A percentile compares a stretch with the other conserved stretches of the same genome.
phyloP scores from a whole-genome alignment of 371 early-diverging fungal genomes.

The Nematocida displodere region DNA sequence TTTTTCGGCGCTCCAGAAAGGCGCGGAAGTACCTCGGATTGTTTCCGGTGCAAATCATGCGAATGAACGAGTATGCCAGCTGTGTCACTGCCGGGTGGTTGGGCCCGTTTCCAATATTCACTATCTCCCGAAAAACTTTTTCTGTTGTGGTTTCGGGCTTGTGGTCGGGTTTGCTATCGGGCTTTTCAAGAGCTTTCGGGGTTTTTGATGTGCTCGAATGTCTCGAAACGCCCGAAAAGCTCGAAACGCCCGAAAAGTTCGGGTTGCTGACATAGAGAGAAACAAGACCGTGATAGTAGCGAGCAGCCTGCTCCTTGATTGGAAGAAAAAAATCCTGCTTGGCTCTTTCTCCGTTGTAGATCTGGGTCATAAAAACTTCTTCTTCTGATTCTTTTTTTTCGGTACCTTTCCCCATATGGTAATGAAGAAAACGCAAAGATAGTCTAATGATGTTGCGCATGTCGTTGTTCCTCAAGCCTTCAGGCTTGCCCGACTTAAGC shows the following conservation, averaged over 20 bases:
- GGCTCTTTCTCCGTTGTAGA: neutral
- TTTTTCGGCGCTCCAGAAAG: slow-evolving; percentile 26
- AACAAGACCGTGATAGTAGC: slow-evolving; percentile 10
- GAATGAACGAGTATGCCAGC: slow-evolving; percentile 6
- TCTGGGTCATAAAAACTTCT: neutral
- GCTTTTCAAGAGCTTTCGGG: too few species aligned
- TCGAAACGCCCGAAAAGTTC: too few species aligned
- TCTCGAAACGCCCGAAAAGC: too few species aligned
- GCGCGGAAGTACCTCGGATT: slow-evolving; percentile 17
- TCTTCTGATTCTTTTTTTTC: neutral
- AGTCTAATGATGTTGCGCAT: slow-evolving; percentile 11
- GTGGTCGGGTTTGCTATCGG: too few species aligned
- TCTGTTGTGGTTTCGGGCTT: too few species aligned
- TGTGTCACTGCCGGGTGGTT: too few species aligned
- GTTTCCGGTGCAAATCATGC: slow-evolving; percentile 5
- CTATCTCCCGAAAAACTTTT: too few species aligned
- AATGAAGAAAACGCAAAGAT: slow-evolving; percentile 14
- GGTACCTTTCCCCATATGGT: neutral
- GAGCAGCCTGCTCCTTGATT: neutral
- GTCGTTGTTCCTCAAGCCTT: neutral
- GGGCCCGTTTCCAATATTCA: too few species aligned
- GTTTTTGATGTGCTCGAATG: too few species aligned
- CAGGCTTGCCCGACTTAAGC: neutral
- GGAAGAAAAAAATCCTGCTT: neutral
- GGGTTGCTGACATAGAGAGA: neutral